A percentile compares a stretch with the other conserved stretches of the same genome.
Conservation (phyloP, 306 rosid genomes). For the Lathyrus oleraceus region DNA sequence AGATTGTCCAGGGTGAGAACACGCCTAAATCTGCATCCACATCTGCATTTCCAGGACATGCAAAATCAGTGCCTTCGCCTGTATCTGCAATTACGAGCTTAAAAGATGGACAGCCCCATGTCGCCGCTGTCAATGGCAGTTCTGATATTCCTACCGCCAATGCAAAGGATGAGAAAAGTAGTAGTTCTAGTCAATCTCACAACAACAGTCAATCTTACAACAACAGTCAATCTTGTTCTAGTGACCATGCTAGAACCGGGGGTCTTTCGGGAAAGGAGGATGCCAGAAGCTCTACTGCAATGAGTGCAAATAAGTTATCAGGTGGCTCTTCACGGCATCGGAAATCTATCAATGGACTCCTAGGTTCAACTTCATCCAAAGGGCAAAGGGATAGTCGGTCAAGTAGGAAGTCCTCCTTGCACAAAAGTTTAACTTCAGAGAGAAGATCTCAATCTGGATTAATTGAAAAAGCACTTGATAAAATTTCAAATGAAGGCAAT, state of each 20-base stretch:
- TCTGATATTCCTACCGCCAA: conserved; percentile 62
- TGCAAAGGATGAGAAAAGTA: conserved; percentile 81
- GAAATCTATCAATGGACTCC: conserved; percentile 60
- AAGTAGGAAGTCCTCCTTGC: conserved; percentile 49
- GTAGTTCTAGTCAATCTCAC: conserved; percentile 87
- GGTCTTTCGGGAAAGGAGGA: conserved; percentile 65
- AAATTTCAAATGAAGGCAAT: conserved; percentile 50
- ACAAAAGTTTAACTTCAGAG: conserved; percentile 39
- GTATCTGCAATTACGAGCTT: conserved; percentile 38
- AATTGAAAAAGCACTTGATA: conserved; percentile 54
- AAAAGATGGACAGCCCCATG: conserved; percentile 51
- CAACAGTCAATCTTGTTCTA: conserved; percentile 29
- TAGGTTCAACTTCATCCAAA: conserved; percentile 49
- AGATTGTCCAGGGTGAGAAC: conserved; percentile 55
- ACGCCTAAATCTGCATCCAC: conserved; percentile 51
- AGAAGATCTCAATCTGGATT: conserved; percentile 43
- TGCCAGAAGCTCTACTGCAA: conserved; percentile 74
- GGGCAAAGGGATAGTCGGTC: conserved; percentile 54
- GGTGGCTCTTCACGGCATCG: conserved; percentile 67
- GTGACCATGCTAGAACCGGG: conserved; percentile 71
- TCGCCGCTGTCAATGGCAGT: conserved; percentile 43
- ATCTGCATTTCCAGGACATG: conserved; percentile 50
- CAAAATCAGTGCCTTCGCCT: conserved; percentile 43
- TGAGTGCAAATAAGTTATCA: conserved; percentile 60
- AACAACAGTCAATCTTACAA: conserved; percentile 61